Conservation (phyloP, 768 basidiomycete species). For the Leucosporidium scottii region DNA sequence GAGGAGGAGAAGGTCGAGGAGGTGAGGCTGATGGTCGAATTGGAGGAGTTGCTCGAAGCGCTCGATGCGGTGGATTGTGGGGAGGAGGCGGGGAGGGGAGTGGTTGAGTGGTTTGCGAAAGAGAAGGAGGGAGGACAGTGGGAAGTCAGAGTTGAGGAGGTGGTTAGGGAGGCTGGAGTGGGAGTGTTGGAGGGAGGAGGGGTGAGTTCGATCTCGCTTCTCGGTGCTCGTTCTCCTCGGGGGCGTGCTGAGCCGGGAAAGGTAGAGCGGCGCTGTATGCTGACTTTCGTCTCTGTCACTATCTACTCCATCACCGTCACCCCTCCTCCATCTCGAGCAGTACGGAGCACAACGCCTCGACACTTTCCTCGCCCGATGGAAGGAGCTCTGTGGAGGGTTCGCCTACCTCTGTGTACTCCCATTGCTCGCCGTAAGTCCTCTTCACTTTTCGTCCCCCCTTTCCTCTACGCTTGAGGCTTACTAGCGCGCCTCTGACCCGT, state of each 20-base stretch:
- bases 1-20: background rate
- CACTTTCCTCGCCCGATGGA: slow-evolving; percentile 63
- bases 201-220: slow-evolving; percentile 6
- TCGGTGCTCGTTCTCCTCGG: background rate
- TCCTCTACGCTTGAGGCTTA: background rate
- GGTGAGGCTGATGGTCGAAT: background rate
- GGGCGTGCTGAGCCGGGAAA: background rate
- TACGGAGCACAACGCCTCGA: slow-evolving; percentile 42
- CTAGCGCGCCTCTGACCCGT: background rate
- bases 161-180: slow-evolving; percentile 62
- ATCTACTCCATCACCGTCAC: background rate
- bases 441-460: background rate
- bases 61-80: slow-evolving; percentile 54
- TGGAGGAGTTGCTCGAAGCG: slow-evolving; percentile 47
- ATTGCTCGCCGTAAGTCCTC: slow-evolving; percentile 57
- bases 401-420: slow-evolving; percentile 55
- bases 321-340: background rate
- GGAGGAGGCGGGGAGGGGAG: slow-evolving; percentile 60
- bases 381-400: slow-evolving; percentile 66
- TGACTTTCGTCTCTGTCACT: no score
- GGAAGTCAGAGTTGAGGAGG: slow-evolving; percentile 29
- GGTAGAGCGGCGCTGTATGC: no score
- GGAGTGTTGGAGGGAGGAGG: slow-evolving; percentile 52
- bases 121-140: slow-evolving; percentile 42
- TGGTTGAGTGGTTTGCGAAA: slow-evolving; percentile 72